Evolutionary conservation across 2,329 filamentous ascomycete species (phyloP).

Genomic region (Hymenoscyphus infarciens): DNA sequence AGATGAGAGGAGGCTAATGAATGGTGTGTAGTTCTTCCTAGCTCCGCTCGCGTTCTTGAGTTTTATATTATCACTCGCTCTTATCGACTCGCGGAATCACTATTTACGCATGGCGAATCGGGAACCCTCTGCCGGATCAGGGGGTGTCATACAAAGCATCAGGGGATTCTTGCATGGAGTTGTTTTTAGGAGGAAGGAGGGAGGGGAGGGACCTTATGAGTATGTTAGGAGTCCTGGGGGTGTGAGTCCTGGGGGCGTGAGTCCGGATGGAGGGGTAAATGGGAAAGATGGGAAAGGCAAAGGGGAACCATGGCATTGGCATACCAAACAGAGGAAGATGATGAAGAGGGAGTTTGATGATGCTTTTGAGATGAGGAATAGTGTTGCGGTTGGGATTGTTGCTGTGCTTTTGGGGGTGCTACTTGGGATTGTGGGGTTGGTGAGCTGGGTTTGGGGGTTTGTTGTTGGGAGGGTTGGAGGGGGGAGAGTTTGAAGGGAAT

Average conservation of each 20-base stretch:
- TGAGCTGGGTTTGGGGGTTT: slow-evolving; percentile 15
- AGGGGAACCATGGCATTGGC: slow-evolving; percentile 31
- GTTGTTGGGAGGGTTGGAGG: slow-evolving; percentile 2
- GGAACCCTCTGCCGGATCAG: slow-evolving; percentile 11
- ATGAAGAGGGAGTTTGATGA: slow-evolving; percentile 35
- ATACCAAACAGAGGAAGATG: slow-evolving; percentile 34
- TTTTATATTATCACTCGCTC: slow-evolving; percentile 35
- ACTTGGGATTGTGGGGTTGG: slow-evolving; percentile 5
- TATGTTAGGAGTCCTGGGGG: slow-evolving; percentile 25
- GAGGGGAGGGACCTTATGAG: slow-evolving; percentile 20
- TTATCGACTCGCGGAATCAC: slow-evolving; percentile 30
- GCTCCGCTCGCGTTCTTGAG: slow-evolving; percentile 34
- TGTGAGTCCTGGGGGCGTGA: neutral
- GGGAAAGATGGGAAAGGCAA: slow-evolving; percentile 10
- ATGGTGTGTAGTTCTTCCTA: slow-evolving; percentile 29
- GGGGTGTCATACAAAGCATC: neutral
- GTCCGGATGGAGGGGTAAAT: neutral
- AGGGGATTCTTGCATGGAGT: slow-evolving; percentile 23
- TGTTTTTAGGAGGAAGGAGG: slow-evolving; percentile 18
- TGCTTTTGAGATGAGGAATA: slow-evolving; percentile 33
- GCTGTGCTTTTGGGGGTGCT: slow-evolving; percentile 10
- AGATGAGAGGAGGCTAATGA: neutral
- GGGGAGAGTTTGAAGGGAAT: slow-evolving; percentile 2
- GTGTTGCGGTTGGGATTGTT: slow-evolving; percentile 27
- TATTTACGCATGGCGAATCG: slow-evolving; percentile 19